Percentiles rank a stretch among this genome's conserved stretches.
phyloP scores from a whole-genome alignment of 805 yeast species.

The Lipomyces sp. region DNA sequence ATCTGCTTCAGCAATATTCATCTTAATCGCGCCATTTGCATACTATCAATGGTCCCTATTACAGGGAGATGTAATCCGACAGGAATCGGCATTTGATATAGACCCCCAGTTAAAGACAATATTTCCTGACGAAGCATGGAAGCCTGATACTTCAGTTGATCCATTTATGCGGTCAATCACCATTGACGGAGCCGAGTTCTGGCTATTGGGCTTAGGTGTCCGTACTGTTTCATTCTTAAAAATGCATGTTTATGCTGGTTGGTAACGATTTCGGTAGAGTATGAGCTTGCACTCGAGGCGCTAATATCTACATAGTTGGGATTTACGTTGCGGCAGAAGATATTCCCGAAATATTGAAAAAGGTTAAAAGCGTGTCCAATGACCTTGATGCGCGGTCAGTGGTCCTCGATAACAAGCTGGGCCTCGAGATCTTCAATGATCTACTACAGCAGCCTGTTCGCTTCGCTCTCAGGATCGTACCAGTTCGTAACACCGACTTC shows the following conservation, averaged over 20 bases:
- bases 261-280: background rate
- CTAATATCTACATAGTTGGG: slow-evolving; percentile 55
- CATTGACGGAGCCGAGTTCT: slow-evolving; percentile 48
- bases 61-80: background rate
- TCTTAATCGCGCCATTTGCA: background rate
- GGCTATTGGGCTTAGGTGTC: slow-evolving; percentile 77
- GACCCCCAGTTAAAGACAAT: slow-evolving; percentile 14
- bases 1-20: background rate
- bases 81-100: background rate
- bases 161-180: slow-evolving; percentile 44
- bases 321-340: slow-evolving; percentile 74
- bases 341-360: slow-evolving; percentile 47
- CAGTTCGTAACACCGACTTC: slow-evolving; percentile 89
- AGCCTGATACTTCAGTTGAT: slow-evolving; percentile 37
- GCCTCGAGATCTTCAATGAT: slow-evolving; percentile 59
- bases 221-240: slow-evolving; percentile 81
- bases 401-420: slow-evolving; percentile 53
- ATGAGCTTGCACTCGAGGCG: background rate
- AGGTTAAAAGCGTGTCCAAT: slow-evolving; percentile 46
- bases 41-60: background rate
- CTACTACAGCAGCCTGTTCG: slow-evolving; percentile 64
- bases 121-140: slow-evolving; percentile 27
- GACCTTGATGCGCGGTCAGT: background rate
- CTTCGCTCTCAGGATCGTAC: slow-evolving; percentile 76
- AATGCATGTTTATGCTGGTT: slow-evolving; percentile 77